phyloP scores from a whole-genome alignment of 129 eudicot species.

The Artemisia tridentata region DNA sequence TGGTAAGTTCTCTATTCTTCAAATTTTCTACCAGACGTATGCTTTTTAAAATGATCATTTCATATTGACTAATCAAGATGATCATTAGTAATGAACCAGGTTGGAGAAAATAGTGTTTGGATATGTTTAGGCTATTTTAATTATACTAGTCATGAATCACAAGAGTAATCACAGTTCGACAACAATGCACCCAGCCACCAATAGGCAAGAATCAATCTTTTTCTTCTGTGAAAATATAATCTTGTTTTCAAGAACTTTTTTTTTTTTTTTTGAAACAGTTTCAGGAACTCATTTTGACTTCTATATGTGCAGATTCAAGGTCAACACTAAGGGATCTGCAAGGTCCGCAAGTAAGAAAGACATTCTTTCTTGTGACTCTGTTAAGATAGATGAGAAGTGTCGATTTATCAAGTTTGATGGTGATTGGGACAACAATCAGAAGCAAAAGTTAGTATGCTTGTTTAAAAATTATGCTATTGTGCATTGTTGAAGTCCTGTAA shows the following conservation, averaged over 20 bases:
- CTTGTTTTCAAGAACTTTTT: no score
- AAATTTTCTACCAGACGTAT: no score
- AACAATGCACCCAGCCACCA: conserved; percentile 43
- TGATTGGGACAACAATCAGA: conserved; percentile 78
- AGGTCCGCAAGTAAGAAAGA: conserved; percentile 85
- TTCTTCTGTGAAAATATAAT: no score
- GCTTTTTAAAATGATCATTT: no score
- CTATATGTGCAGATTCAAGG: conserved; percentile 47
- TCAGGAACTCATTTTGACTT: neutral
- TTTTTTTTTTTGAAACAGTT: neutral
- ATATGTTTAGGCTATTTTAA: no score
- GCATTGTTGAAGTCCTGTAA: neutral
- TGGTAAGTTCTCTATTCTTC: no score
- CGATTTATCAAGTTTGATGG: conserved; percentile 72
- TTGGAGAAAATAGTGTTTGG: no score
- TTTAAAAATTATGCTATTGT: neutral
- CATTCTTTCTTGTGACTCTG: conserved; percentile 87
- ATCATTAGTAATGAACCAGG: no score
- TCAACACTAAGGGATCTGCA: no score
- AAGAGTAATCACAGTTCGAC: conserved; percentile 6
- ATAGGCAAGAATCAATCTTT: conserved; percentile 36
- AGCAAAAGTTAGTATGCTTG: conserved; percentile 40
- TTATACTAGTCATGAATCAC: no score
- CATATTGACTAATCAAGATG: no score
- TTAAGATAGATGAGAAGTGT: conserved; percentile 67